Base-by-base conservation (phyloP, 306 rosid species). In the Cucumis melo region DNA sequence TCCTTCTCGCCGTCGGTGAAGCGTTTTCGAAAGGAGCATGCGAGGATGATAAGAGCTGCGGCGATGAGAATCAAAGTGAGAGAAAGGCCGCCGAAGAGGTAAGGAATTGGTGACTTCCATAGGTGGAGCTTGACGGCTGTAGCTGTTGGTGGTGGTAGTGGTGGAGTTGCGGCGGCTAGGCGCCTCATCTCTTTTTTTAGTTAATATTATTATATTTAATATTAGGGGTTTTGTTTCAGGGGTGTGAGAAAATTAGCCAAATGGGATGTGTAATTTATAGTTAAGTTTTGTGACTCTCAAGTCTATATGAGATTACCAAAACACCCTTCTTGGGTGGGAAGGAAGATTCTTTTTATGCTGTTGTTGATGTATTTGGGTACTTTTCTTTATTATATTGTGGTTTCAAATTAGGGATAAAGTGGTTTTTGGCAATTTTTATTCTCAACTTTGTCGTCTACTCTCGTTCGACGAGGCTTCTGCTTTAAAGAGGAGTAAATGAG, bases 81-180 rank as follows among this genome's bases (percentile, higher is more conserved):
- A 57, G 36, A 42, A 23, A 75, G 27, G 78, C 68, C 66, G 60
- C 78, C 78, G 19, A 75, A 75, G 27, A 75, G 68, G 29, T 55
- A 75, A 20, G 78, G 78, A n/a, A 38, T 55, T 0, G 78, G 68
- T 6, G 78, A 55, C 8, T 75, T 75, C 78, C 78, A 75, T 12
- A 39, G 78, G 54, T 57, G 36, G 11, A 58, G 24, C 10, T 57
- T 75, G 38, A 39, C 39, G 60, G 76, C 21, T 19, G 48, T 0
- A 7, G 44, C 2, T 3, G 36, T 2, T 41, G 44, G 10, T 2
- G 77, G 15, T 73, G 62, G 10, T 2, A 46, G 15, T 73, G 62
- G 58, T 13, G 48, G 41, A 62, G 42, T 14, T 14, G 10, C 68
- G 38, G 42, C 16, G 68, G 68, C 53, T 2, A 75, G 66, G 46